phyloP scores from a whole-genome alignment of 1,284 basidiomycete species.

The Ustilago cynodontis region DNA sequence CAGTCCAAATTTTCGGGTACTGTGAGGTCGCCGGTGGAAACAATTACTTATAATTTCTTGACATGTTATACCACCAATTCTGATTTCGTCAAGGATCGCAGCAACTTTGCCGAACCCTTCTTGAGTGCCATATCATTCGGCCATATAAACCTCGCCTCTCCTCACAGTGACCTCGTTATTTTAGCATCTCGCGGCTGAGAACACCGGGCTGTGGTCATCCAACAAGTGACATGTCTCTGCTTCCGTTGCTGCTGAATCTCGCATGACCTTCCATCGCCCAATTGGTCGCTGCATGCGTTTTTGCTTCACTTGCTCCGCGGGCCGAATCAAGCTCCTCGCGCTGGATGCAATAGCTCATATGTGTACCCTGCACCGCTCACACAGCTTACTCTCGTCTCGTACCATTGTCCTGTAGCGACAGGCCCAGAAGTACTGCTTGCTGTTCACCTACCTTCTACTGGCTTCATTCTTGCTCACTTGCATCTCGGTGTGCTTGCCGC shows the following conservation, averaged over 20 bases:
- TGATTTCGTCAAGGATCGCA: constrained; percentile 28
- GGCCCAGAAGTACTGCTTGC: background rate
- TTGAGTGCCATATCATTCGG: constrained; percentile 27
- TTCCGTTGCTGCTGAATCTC: background rate
- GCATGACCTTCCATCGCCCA: background rate
- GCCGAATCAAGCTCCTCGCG: constrained; percentile 1
- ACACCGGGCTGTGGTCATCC: background rate
- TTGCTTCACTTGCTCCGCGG: background rate
- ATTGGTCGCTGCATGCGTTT: background rate
- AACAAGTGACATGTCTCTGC: background rate
- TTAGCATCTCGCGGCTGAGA: too few relatives aligned
- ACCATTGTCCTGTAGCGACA: background rate
- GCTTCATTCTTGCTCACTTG: background rate
- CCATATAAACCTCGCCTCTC: background rate
- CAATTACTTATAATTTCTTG: background rate
- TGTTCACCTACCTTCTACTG: background rate
- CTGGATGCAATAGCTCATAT: constrained; percentile 36
- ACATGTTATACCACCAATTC: background rate
- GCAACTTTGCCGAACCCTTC: constrained; percentile 8
- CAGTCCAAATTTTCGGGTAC: background rate
- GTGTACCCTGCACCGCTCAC: background rate
- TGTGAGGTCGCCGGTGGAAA: background rate
- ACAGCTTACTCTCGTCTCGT: background rate
- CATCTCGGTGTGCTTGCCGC: background rate
- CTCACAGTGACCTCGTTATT: background rate